A percentile compares a stretch with the other conserved stretches of the same genome.
These are phyloP conservation scores for Ramaria sp. DNA, from an alignment of 768 basidiomycete genomes.

Conservation along the genomic window DNA sequence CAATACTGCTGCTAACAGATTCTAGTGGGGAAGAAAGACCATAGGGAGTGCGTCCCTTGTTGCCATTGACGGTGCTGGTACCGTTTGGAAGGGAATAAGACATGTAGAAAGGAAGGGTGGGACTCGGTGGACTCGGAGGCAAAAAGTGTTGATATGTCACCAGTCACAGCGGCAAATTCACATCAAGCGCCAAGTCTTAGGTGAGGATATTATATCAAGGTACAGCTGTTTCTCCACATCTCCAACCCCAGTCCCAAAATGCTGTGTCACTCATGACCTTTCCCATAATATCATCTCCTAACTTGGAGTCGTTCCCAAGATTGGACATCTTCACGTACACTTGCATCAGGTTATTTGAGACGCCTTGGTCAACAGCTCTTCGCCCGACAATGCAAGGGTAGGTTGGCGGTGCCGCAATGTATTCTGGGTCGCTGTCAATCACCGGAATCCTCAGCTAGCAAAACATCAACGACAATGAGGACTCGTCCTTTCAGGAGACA, in stretches of 20 bases:
- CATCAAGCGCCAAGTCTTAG: too few relatives aligned
- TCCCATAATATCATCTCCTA: neutral
- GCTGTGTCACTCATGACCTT: neutral
- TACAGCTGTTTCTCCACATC: neutral
- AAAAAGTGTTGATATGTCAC: too few relatives aligned
- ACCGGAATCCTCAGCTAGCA: neutral
- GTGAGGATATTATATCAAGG: too few relatives aligned
- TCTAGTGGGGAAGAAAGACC: conserved; percentile 6
- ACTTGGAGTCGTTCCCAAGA: neutral
- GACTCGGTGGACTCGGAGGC: neutral
- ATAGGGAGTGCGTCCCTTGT: conserved; percentile 4
- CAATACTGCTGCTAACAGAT: neutral
- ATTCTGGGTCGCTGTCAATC: conserved; percentile 15
- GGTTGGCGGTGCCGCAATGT: conserved; percentile 35
- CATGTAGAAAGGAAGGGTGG: neutral
- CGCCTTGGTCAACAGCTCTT: conserved; percentile 25
- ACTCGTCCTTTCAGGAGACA: neutral
- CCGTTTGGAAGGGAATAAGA: conserved; percentile 7
- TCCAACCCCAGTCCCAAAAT: neutral
- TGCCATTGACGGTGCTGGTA: conserved; percentile 2
- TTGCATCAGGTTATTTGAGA: conserved; percentile 46
- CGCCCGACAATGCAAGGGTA: conserved; percentile 41
- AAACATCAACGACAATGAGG: neutral
- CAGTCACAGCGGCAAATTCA: neutral
- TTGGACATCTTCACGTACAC: conserved; percentile 41